Evolutionary conservation across 164 flowering plant species (phyloP).

Genomic region (Magnolia changhungtana): DNA sequence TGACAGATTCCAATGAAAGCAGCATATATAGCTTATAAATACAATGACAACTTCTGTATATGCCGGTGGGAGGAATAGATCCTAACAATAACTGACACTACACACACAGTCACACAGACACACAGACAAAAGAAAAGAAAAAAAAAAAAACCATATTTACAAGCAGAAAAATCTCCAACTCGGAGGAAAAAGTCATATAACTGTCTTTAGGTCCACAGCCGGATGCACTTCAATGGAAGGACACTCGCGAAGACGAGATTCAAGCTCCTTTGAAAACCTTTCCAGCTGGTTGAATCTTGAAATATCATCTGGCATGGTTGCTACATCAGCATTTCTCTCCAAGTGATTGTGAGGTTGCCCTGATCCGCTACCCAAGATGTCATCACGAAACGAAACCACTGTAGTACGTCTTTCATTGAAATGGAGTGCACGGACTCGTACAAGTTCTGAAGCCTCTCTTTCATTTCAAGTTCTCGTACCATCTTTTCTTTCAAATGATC

Average conservation of each 20-base stretch:
- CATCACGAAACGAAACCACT: slow-evolving; percentile 45
- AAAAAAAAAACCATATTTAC: too few relatives aligned
- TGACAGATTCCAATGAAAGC: too few relatives aligned
- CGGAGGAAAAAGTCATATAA: background rate
- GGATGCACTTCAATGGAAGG: slow-evolving; percentile 34
- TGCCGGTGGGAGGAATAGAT: too few relatives aligned
- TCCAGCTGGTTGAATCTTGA: slow-evolving; percentile 30
- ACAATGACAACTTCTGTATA: too few relatives aligned
- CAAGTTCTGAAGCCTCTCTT: slow-evolving; percentile 40
- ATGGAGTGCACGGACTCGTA: slow-evolving; percentile 20
- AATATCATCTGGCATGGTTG: slow-evolving; percentile 16
- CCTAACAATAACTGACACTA: too few relatives aligned
- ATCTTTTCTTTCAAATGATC: slow-evolving; percentile 51
- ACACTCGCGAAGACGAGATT: slow-evolving; percentile 36
- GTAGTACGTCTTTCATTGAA: slow-evolving; percentile 53
- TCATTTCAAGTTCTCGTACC: slow-evolving; percentile 36
- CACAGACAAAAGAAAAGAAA: too few relatives aligned
- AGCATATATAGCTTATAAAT: too few relatives aligned
- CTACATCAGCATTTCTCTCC: slow-evolving; percentile 7
- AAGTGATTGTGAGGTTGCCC: slow-evolving; percentile 15
- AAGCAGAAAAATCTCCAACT: too few relatives aligned
- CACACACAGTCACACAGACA: too few relatives aligned
- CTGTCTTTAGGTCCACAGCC: slow-evolving; percentile 13
- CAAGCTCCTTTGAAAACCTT: slow-evolving; percentile 35
- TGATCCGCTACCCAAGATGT: slow-evolving; percentile 24